A percentile compares a stretch with the other conserved stretches of the same genome.
Conservation (phyloP, 2,329 filamentous ascomycete genomes). For the Ilyonectria destructans region DNA sequence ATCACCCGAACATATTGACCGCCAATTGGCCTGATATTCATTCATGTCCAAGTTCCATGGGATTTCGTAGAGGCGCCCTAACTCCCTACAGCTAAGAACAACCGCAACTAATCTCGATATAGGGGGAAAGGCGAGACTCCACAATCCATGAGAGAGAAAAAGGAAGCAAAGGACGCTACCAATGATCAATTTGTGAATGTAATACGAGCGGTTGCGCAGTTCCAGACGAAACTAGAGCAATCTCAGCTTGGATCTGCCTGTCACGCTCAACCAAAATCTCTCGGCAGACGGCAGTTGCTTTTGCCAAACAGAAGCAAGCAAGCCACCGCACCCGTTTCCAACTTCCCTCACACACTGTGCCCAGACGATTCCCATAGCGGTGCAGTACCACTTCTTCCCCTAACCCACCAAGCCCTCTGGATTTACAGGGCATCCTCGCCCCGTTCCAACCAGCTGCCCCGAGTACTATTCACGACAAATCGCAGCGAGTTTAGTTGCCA, state of each 20-base stretch:
- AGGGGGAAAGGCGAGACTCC: conserved; percentile 5
- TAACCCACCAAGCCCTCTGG: not conserved
- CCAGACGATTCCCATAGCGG: conserved; percentile 7
- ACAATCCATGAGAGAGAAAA: not conserved
- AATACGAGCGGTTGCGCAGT: not conserved
- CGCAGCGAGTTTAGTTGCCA: not conserved
- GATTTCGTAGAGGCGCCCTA: not conserved
- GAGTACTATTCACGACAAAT: not conserved
- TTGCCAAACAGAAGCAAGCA: not conserved
- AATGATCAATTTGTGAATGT: not conserved
- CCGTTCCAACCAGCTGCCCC: not conserved
- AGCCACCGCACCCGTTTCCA: not conserved
- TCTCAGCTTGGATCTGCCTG: not conserved
- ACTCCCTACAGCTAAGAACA: not conserved
- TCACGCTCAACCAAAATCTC: not conserved
- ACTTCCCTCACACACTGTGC: conserved; percentile 1
- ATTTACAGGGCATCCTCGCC: not conserved
- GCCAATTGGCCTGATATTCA: not conserved
- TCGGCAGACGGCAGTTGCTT: not conserved
- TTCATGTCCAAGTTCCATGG: not conserved
- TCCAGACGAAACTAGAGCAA: not conserved
- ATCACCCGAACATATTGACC: not conserved
- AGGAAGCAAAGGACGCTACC: not conserved
- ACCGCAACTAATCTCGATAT: not conserved
- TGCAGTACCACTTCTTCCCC: conserved; percentile 1